A percentile compares a stretch with the other conserved stretches of the same genome.
Conservation (phyloP, 768 basidiomycete genomes). For the Rossbeevera mucosa region DNA sequence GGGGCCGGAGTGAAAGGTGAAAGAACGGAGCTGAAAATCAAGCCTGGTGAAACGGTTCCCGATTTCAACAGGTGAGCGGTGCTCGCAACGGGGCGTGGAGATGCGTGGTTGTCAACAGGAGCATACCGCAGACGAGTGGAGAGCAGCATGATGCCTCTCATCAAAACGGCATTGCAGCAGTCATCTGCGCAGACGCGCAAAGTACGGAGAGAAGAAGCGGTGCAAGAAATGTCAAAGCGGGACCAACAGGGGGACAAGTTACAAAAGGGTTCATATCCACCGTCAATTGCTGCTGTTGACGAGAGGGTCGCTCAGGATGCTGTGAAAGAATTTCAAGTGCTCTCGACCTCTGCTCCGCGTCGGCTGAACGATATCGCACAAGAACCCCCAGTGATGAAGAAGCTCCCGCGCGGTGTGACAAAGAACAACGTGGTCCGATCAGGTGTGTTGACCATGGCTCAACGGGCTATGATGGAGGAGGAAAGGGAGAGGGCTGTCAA, state of each 20-base stretch:
- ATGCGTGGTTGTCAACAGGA: constrained; percentile 5
- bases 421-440: constrained; percentile 26
- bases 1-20: constrained; percentile 11
- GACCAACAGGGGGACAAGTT: constrained; percentile 7
- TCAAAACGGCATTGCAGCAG: constrained; percentile 55
- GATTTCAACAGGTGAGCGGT: constrained; percentile 68
- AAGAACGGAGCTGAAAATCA: constrained; percentile 41
- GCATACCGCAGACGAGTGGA: constrained; percentile 59
- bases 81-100: constrained; percentile 9
- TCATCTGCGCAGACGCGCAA: constrained; percentile 51
- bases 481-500: constrained; percentile 68
- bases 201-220: constrained; percentile 31
- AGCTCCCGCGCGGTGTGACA: constrained; percentile 45
- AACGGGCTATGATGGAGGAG: constrained; percentile 70
- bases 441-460: constrained; percentile 65
- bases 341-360: constrained; percentile 53
- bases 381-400: constrained; percentile 61
- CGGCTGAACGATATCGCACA: constrained; percentile 68
- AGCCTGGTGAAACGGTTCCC: constrained; percentile 64
- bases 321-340: constrained; percentile 44
- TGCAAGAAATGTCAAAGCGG: constrained; percentile 17
- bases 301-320: constrained; percentile 20
- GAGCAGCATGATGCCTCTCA: constrained; percentile 59
- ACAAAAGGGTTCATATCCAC: constrained; percentile 14
- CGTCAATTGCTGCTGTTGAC: constrained; percentile 8